Evolutionary conservation across 2,329 filamentous ascomycete species (phyloP), one percentile per base, ranked within the genome.

Genomic region (Lachnellula cervina): DNA sequence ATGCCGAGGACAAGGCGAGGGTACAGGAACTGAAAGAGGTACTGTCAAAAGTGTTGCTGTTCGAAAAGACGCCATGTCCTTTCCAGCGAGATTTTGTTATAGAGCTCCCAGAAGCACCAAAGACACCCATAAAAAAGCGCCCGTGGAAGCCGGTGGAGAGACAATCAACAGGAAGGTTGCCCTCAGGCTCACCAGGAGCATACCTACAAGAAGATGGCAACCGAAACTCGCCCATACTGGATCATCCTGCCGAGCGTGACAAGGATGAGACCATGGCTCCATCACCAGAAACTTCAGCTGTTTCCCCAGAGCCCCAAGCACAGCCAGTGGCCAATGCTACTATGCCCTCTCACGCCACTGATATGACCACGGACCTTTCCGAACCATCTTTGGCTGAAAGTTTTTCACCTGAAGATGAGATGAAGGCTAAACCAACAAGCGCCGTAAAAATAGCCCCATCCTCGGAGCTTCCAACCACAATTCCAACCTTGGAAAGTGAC

Each of bases 31-130:
- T 96, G 61, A 89, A 89, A 66, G 75, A 76, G 11, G 86, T 90
- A 8, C 73, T 96, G 28, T 80, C 80, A 52, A 83, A 84, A 59
- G 83, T 96, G 14, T 76, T 96, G 46, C 85, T 88, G 60, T 96
- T 94, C 67, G 92, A 97, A 71, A 89, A 89, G 67, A 96, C 92
- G 0, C 81, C 85, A 45, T 96, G 91, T 70, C 92, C 92, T 0
- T 96, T 97, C 70, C 80, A 86, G 65, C 80, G 90, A 57, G 80
- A 81, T 3, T 95, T 95, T 64, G 86, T 83, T 0, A 84, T 93
- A 11, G 80, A 87, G 50, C 74, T 94, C 17, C 89, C 89, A 0
- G 84, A 89, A 64, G 77, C 80, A 55, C 84, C 86, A 11, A 77
- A 81, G 62, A 82, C 81, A 1, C 87, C 86, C 1, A 74, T 82